A percentile compares a stretch with the other conserved stretches of the same genome.
phyloP scores from a whole-genome alignment of 768 basidiomycete species.

The Fomitopsis pulvina region DNA sequence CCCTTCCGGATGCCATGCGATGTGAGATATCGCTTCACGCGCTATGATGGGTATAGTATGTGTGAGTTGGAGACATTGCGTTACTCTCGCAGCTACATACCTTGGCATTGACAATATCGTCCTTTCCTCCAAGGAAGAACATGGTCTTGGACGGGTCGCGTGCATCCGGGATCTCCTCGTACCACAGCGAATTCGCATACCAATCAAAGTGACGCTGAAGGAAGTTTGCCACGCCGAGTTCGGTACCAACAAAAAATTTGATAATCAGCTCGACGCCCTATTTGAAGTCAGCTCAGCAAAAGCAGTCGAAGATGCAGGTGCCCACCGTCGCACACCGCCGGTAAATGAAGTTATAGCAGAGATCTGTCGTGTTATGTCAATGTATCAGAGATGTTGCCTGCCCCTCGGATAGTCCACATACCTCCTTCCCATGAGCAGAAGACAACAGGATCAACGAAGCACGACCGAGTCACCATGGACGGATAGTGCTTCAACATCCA shows the following conservation, averaged over 20 bases:
- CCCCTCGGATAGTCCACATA: constrained; percentile 25
- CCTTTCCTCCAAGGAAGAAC: constrained; percentile 79
- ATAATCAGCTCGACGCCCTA: constrained; percentile 76
- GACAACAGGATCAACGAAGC: constrained; percentile 86
- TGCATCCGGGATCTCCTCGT: constrained; percentile 82
- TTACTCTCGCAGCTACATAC: constrained; percentile 29
- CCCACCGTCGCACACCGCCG: constrained; percentile 56
- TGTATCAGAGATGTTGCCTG: neutral
- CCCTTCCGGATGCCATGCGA: constrained; percentile 70
- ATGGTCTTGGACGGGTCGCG: constrained; percentile 56
- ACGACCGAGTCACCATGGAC: constrained; percentile 62
- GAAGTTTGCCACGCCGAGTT: constrained; percentile 83
- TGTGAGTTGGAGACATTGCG: neutral
- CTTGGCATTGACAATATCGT: constrained; percentile 69
- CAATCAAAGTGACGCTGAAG: constrained; percentile 82
- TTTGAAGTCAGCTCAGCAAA: constrained; percentile 4
- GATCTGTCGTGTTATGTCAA: constrained; percentile 38
- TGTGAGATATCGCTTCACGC: constrained; percentile 66
- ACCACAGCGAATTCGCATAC: constrained; percentile 85
- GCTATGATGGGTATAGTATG: constrained; percentile 30
- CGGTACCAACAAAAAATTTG: constrained; percentile 83
- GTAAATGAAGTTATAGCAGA: constrained; percentile 91
- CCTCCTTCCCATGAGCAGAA: constrained; percentile 96
- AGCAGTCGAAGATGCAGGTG: constrained; percentile 7
- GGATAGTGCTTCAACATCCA: constrained; percentile 85